Conservation (phyloP, 106 monocot genomes). For the Acorus calamus region DNA sequence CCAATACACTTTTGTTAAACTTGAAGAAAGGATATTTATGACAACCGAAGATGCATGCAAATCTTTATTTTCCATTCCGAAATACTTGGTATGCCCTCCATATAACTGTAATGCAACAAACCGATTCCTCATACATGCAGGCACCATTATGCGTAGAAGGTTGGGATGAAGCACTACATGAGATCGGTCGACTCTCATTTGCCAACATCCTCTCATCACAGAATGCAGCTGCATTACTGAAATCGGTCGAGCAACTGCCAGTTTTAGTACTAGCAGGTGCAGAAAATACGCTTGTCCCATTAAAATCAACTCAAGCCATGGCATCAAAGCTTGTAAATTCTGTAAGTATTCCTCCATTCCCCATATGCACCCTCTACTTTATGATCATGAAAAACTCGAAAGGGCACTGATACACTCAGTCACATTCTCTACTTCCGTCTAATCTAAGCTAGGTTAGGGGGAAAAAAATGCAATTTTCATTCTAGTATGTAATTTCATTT, state of each 20-base stretch:
- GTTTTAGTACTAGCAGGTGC: constrained; percentile 69
- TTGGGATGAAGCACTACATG: constrained; percentile 96
- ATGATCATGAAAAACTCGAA: too few species aligned
- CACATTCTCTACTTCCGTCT: too few species aligned
- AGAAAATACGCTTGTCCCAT: constrained; percentile 67
- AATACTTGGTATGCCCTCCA: too few species aligned
- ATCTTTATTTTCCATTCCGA: too few species aligned
- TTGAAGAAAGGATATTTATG: too few species aligned
- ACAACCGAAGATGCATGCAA: too few species aligned
- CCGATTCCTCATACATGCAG: constrained; percentile 13
- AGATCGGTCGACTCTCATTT: constrained; percentile 75
- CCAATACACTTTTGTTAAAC: too few species aligned
- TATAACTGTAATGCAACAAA: too few species aligned
- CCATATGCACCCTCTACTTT: background rate
- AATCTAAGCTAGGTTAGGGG: too few species aligned
- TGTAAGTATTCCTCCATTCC: constrained; percentile 34
- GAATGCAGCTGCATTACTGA: constrained; percentile 47
- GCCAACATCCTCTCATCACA: constrained; percentile 66
- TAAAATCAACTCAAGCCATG: constrained; percentile 74
- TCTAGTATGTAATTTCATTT: too few species aligned
- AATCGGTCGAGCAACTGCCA: constrained; percentile 60
- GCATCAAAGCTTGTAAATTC: constrained; percentile 77
- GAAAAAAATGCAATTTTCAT: too few species aligned
- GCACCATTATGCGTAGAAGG: constrained; percentile 76
- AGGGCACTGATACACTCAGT: too few species aligned